Evolutionary conservation across 495 filamentous ascomycete species (phyloP), one percentile per base, ranked within the genome.

Genomic region (Emericellopsis terricola): DNA sequence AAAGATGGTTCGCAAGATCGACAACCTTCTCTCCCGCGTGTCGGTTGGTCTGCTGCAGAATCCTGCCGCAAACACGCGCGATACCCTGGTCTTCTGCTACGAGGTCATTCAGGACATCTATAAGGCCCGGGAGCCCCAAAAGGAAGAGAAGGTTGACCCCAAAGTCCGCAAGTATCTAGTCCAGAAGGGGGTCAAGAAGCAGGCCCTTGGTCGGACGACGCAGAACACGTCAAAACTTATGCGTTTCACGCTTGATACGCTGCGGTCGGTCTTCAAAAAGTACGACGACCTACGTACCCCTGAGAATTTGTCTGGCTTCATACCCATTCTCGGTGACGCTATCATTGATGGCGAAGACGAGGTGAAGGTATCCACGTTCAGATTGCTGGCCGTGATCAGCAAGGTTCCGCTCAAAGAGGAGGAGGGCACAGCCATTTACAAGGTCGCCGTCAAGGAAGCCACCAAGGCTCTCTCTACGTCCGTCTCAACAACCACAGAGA

Each of bases 61-160:
- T 42, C 64, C 74, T 7, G 71, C 69, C 8, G 73, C 80, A 6
- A 67, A 75, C 33, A 79, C 71, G 29, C 74, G 76, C 29, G 77
- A 89, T 34, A 68, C 87, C 34, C 59, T 96, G 28, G 57, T 94
- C 0, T 96, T 96, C 55, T 93, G 84, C 52, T 92, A 93, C 48
- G 80, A 96, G 56, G 68, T 94, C 29, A 78, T 93, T 21, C 76
- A 86, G 48, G 78, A 86, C 43, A 78, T 80, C 2, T 89, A 94
- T 49, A 68, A 69, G 31, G 62, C 62, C 24, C 50, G 57, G 23
- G 60, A 64, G 40, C 61, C 53, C 11, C 38, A 60, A 20, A 50
- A 46, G 9, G 51, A 55, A 16, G 47, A 47, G 14, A 66, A 60
- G 33, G 53, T 71, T 4, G 65, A 78, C 42, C 62, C 70, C 6